Evolutionary conservation across 2,329 filamentous ascomycete genomes (phyloP), one percentile per base, ranked within the genome.

Genomic region (Colletotrichum gigasporum): DNA sequence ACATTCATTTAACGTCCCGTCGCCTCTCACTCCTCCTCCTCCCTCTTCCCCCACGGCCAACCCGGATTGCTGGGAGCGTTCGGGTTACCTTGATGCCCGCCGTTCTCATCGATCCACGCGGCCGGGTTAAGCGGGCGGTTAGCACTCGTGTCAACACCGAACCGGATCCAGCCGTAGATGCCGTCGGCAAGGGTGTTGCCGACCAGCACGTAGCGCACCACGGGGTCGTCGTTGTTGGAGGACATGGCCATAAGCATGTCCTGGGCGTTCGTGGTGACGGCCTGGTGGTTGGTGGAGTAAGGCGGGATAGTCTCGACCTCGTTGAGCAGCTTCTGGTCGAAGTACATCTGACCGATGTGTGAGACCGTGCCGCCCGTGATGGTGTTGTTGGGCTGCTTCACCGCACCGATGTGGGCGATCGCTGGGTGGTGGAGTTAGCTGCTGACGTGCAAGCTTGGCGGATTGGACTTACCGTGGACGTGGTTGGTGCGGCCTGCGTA

Each of bases 281-380:
- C 68, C 68, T 83, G 79, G 0, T 73, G 79, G 72, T 85, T 86
- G 53, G 71, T 71, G 30, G 68, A 71, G 72, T 86, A 85, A 1
- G 87, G 85, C 2, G 74, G 69, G 0, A 76, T 75, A 12, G 73
- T 70, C 62, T 87, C 84, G 54, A 89, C 85, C n/a, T 77, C 71
- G 4, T 74, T 64, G 63, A 88, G 82, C 32, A 90, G 81, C 53
- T 81, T 79, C 69, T 89, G 83, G 73, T 89, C 85, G 70, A 89
- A 86, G 76, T 87, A 90, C 54, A 87, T 74, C 72, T 90, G 87
- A 12, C 87, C 87, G 22, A 90, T 82, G 72, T 90, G 86, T 5
- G 85, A 83, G 54, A 85, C 80, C 20, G 74, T 75, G 42, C 71
- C 73, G 0, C 74, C 71, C 14, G 70, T 73, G 2, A 79, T 71